phyloP scores from a whole-genome alignment of 192 early-diverging fungal species.

The Podila clonocystis region DNA sequence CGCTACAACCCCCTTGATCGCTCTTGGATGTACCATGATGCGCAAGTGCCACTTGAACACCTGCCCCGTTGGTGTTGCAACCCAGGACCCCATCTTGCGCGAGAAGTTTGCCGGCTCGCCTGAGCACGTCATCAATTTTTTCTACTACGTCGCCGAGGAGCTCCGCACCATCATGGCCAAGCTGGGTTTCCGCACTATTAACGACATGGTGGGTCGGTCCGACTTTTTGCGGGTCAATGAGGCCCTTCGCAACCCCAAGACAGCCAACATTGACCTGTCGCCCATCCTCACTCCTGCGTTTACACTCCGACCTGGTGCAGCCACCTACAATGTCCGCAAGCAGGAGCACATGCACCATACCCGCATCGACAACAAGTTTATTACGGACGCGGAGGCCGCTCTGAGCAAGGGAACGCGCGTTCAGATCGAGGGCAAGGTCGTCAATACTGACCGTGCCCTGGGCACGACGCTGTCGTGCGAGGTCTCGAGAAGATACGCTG shows the following conservation, averaged over 20 bases:
- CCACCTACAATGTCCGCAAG: slow-evolving; percentile 81
- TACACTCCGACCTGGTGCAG: slow-evolving; percentile 86
- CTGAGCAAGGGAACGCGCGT: slow-evolving; percentile 67
- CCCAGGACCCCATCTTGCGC: slow-evolving; percentile 94
- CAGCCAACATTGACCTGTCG: slow-evolving; percentile 83
- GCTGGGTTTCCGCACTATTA: slow-evolving; percentile 91
- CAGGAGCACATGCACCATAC: slow-evolving; percentile 91
- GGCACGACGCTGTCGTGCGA: slow-evolving; percentile 94
- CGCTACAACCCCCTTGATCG: slow-evolving; percentile 97
- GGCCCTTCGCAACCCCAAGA: slow-evolving; percentile 82
- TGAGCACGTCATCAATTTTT: slow-evolving; percentile 98
- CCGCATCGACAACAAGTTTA: slow-evolving; percentile 88
- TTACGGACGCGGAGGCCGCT: slow-evolving; percentile 82
- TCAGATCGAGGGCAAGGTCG: slow-evolving; percentile 69
- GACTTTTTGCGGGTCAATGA: slow-evolving; percentile 87
- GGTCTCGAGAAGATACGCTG: slow-evolving; percentile 80
- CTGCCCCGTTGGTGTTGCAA: slow-evolving; percentile 97
- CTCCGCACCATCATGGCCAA: slow-evolving; percentile 91
- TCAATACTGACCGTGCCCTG: slow-evolving; percentile 97
- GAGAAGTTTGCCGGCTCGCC: slow-evolving; percentile 94
- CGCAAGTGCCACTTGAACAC: slow-evolving; percentile 92
- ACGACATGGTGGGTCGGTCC: slow-evolving; percentile 96
- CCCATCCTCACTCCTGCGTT: slow-evolving; percentile 91
- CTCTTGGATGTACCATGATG: slow-evolving; percentile 97
- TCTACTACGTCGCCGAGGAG: slow-evolving; percentile 97